Conservation (phyloP, 768 basidiomycete species). For the Pisolithus microcarpus region DNA sequence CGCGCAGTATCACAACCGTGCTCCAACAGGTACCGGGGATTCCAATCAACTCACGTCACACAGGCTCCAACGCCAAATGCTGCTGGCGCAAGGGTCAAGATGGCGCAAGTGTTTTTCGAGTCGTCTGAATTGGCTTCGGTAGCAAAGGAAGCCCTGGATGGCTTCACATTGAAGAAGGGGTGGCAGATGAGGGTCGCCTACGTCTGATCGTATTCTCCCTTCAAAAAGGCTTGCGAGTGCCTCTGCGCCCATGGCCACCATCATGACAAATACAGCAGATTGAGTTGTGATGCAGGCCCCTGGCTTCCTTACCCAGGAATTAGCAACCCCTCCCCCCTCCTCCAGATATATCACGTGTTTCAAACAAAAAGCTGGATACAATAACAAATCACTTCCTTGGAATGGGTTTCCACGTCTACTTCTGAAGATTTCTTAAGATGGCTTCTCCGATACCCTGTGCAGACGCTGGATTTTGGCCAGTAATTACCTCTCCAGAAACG, state of each 20-base stretch:
- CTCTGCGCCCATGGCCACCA: not conserved
- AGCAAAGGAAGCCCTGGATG: constrained; percentile 78
- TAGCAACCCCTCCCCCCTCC: no score
- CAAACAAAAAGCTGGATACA: not conserved
- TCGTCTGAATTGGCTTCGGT: constrained; percentile 62
- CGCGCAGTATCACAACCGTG: not conserved
- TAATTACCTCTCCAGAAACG: constrained; percentile 52
- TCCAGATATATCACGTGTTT: no score
- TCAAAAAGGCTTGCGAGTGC: constrained; percentile 8
- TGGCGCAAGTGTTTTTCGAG: constrained; percentile 77
- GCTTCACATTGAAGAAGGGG: constrained; percentile 80
- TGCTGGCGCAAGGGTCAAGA: constrained; percentile 62
- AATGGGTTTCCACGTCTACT: not conserved
- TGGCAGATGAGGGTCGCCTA: constrained; percentile 79
- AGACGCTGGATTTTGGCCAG: constrained; percentile 72
- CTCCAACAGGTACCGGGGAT: constrained; percentile 68
- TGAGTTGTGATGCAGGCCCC: not conserved
- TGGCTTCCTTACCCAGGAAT: no score
- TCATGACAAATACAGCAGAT: not conserved
- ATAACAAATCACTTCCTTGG: not conserved
- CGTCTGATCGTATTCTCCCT: constrained; percentile 30
- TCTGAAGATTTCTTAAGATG: not conserved
- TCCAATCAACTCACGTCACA: constrained; percentile 61
- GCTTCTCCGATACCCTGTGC: constrained; percentile 49
- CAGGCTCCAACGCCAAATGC: constrained; percentile 63